These are phyloP conservation scores for Trametes villosa DNA, from an alignment of 768 basidiomycete genomes.

Conservation along the genomic window DNA sequence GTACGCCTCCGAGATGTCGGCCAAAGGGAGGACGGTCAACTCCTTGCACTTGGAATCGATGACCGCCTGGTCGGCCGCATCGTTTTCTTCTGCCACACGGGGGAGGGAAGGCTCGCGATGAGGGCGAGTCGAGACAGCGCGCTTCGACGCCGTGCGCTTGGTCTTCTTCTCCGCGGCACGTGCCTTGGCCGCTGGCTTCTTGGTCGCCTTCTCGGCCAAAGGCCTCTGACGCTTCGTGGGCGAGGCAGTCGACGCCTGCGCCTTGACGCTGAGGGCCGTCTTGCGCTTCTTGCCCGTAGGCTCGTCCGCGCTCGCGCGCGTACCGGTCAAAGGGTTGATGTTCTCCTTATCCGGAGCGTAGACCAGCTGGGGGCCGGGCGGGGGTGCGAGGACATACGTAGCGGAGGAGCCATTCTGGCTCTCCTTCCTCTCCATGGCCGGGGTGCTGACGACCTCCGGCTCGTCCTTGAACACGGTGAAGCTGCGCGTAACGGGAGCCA, in stretches of 20 bases:
- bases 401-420: slow-evolving; percentile 12
- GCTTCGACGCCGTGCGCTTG: slow-evolving; percentile 35
- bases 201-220: slow-evolving; percentile 25
- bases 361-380: slow-evolving; percentile 31
- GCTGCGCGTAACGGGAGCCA: slow-evolving; percentile 23
- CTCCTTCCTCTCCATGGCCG: slow-evolving; percentile 34
- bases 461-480: slow-evolving; percentile 35
- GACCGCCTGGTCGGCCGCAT: slow-evolving; percentile 49
- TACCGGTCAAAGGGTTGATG: slow-evolving; percentile 73
- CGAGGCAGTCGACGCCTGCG: slow-evolving; percentile 25
- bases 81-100: slow-evolving; percentile 59
- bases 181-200: slow-evolving; percentile 20
- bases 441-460: slow-evolving; percentile 4
- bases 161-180: slow-evolving; percentile 25
- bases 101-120: slow-evolving; percentile 64
- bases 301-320: slow-evolving; percentile 51
- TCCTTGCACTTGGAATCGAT: slow-evolving; percentile 82
- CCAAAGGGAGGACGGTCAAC: slow-evolving; percentile 75
- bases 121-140: slow-evolving; percentile 35
- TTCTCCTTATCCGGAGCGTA: slow-evolving; percentile 72
- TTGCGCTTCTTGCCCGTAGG: slow-evolving; percentile 65
- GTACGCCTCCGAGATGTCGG: slow-evolving; percentile 75
- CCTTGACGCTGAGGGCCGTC: slow-evolving; percentile 38
- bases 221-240: slow-evolving; percentile 24
- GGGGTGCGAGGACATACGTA: slow-evolving; percentile 22